Evolutionary conservation across 768 basidiomycete species (phyloP).

Genomic region (Naganishia antarctica): DNA sequence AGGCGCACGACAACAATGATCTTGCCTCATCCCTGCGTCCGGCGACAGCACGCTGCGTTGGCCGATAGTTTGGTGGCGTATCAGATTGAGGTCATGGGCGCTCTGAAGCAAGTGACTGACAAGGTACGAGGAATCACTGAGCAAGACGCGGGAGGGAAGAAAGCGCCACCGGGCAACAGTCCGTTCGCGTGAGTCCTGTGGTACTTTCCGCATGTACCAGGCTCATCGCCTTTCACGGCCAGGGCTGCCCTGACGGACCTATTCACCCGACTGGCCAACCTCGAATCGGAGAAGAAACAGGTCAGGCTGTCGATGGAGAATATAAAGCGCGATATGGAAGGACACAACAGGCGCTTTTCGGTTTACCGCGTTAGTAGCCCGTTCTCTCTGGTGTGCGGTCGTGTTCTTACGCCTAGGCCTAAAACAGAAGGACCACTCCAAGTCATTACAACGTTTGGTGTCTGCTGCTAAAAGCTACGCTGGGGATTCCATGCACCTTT

Average conservation of each 20-base stretch:
- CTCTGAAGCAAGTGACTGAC: constrained; percentile 35
- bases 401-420: too few relatives aligned
- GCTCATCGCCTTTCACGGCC: not conserved
- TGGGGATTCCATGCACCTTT: not conserved
- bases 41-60: constrained; percentile 38
- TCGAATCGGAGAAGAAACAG: constrained; percentile 27
- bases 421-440: constrained; percentile 12
- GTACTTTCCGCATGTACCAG: not conserved
- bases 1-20: not conserved
- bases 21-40: not conserved
- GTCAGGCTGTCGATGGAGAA: constrained; percentile 7
- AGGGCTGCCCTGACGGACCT: constrained; percentile 23
- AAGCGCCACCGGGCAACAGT: not conserved
- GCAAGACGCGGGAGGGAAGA: not conserved
- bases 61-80: constrained; percentile 47
- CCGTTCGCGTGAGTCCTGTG: constrained; percentile 7
- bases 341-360: not conserved
- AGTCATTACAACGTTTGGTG: not conserved
- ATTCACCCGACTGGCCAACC: constrained; percentile 21
- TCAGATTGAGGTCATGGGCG: constrained; percentile 42
- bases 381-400: not conserved
- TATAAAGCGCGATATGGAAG: not conserved
- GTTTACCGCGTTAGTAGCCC: not conserved
- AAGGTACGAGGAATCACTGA: constrained; percentile 27
- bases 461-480: not conserved